Evolutionary conservation across 2,329 filamentous ascomycete species (phyloP).

Genomic region (Thielaviopsis ethacetica): DNA sequence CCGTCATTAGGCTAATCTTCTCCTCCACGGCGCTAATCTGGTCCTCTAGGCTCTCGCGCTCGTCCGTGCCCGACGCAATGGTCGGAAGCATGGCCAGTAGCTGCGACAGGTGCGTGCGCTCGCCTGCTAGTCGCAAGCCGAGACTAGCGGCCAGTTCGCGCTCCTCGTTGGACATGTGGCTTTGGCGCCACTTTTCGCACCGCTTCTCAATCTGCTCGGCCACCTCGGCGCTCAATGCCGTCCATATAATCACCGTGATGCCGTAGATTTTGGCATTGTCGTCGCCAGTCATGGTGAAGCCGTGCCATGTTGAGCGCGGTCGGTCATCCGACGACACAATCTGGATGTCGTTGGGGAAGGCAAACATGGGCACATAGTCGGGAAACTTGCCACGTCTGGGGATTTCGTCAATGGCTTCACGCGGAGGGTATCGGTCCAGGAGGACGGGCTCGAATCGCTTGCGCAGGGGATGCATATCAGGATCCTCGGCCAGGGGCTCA

Average conservation of each 20-base stretch:
- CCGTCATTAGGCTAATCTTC: conserved; percentile 93
- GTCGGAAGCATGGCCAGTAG: conserved; percentile 70
- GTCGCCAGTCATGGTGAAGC: conserved; percentile 91
- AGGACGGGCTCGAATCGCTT: conserved; percentile 91
- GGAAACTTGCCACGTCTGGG: conserved; percentile 74
- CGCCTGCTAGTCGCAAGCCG: conserved; percentile 69
- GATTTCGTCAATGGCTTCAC: conserved; percentile 63
- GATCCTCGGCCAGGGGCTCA: conserved; percentile 75
- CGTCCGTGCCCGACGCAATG: conserved; percentile 62
- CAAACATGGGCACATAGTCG: conserved; percentile 98
- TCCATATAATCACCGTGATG: conserved; percentile 84
- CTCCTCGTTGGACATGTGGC: conserved; percentile 80
- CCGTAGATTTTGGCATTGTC: conserved; percentile 87
- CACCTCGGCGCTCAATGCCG: conserved; percentile 63
- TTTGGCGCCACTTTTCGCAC: conserved; percentile 72
- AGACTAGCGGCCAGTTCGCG: conserved; percentile 82
- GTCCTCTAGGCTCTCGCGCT: conserved; percentile 74
- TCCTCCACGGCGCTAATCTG: conserved; percentile 93
- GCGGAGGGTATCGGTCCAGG: conserved; percentile 81
- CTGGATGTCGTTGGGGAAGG: conserved; percentile 94
- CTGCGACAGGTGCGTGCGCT: conserved; percentile 79
- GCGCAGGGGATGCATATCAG: conserved; percentile 90
- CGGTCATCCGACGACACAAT: conserved; percentile 91
- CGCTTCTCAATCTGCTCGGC: conserved; percentile 70
- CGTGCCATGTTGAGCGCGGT: conserved; percentile 94